phyloP scores from a whole-genome alignment of 2,329 filamentous ascomycete genomes.

The Juglanconis juglandina region DNA sequence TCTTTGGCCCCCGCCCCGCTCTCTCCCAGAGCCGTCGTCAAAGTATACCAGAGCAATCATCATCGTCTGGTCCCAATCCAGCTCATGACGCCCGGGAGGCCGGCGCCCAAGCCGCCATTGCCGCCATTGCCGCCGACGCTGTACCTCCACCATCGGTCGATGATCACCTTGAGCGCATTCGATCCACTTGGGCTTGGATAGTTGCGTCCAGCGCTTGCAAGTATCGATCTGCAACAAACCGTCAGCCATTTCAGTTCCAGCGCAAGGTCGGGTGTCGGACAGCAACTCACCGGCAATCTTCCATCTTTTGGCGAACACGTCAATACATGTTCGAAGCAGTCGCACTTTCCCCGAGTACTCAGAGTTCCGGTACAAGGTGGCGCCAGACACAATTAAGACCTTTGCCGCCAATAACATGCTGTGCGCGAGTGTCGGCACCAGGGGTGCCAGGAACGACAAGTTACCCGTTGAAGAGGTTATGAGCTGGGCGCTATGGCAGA shows the following conservation, averaged over 20 bases:
- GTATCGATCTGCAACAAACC: conserved; percentile 6
- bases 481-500: conserved; percentile 22
- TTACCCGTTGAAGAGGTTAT: conserved; percentile 16
- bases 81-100: background rate
- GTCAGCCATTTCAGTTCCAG: background rate
- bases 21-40: background rate
- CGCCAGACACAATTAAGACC: conserved; percentile 25
- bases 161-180: conserved; percentile 4
- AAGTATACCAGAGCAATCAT: background rate
- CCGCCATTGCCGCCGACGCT: too few relatives aligned
- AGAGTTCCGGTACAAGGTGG: conserved; percentile 20
- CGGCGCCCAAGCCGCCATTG: background rate
- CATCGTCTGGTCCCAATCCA: background rate
- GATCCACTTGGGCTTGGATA: conserved; percentile 7
- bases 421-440: conserved; percentile 24
- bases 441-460: conserved; percentile 14
- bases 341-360: conserved; percentile 25
- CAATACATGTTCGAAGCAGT: conserved; percentile 21
- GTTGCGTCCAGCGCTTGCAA: conserved; percentile 15
- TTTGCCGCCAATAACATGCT: conserved; percentile 24
- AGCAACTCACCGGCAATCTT: conserved; percentile 25
- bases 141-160: background rate
- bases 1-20: background rate
- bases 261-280: background rate
- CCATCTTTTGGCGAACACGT: conserved; percentile 24